A percentile compares a stretch with the other conserved stretches of the same genome.
These are phyloP conservation scores for Boletus semigastroideus DNA, from an alignment of 1,284 basidiomycete species.

Conservation along the genomic window DNA sequence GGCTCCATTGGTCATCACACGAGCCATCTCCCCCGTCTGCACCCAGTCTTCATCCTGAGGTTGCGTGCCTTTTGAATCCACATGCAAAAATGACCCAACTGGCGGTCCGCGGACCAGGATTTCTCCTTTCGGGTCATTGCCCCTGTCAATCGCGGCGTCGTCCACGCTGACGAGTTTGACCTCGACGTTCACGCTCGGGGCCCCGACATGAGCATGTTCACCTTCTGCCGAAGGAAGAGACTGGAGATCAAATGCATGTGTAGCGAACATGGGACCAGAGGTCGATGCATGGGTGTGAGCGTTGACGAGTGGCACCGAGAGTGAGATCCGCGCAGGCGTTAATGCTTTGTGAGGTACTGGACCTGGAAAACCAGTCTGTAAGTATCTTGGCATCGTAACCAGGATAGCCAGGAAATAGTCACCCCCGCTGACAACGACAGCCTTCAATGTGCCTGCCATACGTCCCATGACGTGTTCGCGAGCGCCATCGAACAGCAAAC, in stretches of 20 bases:
- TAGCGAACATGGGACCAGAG: conserved; percentile 68
- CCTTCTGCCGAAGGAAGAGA: conserved; percentile 47
- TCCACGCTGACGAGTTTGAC: conserved; percentile 64
- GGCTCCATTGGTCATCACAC: conserved; percentile 61
- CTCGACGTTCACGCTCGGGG: conserved; percentile 74
- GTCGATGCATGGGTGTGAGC: conserved; percentile 58
- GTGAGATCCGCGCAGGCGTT: conserved; percentile 61
- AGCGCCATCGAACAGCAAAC: conserved; percentile 66
- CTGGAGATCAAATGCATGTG: conserved; percentile 75
- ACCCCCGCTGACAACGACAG: conserved; percentile 67
- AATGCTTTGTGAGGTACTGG: conserved; percentile 41
- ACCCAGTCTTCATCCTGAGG: conserved; percentile 47
- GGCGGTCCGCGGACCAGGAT: conserved; percentile 50
- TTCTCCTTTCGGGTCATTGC: conserved; percentile 54
- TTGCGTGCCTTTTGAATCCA: conserved; percentile 35
- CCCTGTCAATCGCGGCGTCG: conserved; percentile 60
- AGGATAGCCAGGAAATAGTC: conserved; percentile 18
- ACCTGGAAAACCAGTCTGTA: conserved; percentile 32
- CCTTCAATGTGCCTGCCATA: conserved; percentile 56
- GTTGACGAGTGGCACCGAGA: conserved; percentile 71
- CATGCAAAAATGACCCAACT: conserved; percentile 51
- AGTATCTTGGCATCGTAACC: not conserved
- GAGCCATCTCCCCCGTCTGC: conserved; percentile 44
- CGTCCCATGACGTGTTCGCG: conserved; percentile 59
- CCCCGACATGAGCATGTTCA: conserved; percentile 58